Conservation (phyloP, 1,284 basidiomycete genomes). For the Cutaneotrichosporon dermatis region DNA sequence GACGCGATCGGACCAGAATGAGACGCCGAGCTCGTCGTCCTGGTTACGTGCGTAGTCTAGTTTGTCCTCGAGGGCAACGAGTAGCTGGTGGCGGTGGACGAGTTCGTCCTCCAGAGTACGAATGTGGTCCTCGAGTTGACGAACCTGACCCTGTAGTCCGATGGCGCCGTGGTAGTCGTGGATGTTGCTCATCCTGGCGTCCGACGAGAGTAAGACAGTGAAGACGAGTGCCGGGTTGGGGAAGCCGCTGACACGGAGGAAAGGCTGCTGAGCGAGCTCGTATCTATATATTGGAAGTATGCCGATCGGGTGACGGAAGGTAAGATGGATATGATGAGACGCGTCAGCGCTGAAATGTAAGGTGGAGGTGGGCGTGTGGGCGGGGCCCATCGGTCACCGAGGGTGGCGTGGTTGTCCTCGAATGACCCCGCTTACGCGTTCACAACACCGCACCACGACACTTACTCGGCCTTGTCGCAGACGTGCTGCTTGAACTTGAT, state of each 20-base stretch:
- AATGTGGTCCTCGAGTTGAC: conserved; percentile 28
- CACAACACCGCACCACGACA: conserved; percentile 3
- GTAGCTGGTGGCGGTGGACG: conserved; percentile 28
- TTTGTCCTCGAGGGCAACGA: conserved; percentile 38
- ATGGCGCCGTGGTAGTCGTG: conserved; percentile 42
- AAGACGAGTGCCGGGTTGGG: conserved; percentile 42
- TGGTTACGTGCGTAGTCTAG: conserved; percentile 23
- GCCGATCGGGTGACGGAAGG: too few relatives aligned
- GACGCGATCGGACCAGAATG: conserved; percentile 39
- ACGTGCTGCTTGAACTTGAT: conserved; percentile 50
- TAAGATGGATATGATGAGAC: neutral
- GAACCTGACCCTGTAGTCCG: conserved; percentile 25
- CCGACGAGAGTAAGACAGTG: conserved; percentile 45
- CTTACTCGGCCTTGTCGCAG: conserved; percentile 47
- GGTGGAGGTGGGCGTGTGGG: too few relatives aligned
- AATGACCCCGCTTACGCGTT: conserved; percentile 2
- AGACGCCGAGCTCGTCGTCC: conserved; percentile 29
- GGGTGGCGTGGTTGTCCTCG: too few relatives aligned
- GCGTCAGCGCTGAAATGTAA: conserved; percentile 11
- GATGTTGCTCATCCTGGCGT: conserved; percentile 39
- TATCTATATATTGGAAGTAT: conserved; percentile 30
- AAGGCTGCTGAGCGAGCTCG: conserved; percentile 38
- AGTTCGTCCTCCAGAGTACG: conserved; percentile 30
- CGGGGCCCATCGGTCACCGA: too few relatives aligned
- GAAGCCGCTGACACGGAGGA: conserved; percentile 27